These are phyloP conservation scores for Forsythia suspensa DNA, from an alignment of 257 asterid genomes.

Conservation along the genomic window DNA sequence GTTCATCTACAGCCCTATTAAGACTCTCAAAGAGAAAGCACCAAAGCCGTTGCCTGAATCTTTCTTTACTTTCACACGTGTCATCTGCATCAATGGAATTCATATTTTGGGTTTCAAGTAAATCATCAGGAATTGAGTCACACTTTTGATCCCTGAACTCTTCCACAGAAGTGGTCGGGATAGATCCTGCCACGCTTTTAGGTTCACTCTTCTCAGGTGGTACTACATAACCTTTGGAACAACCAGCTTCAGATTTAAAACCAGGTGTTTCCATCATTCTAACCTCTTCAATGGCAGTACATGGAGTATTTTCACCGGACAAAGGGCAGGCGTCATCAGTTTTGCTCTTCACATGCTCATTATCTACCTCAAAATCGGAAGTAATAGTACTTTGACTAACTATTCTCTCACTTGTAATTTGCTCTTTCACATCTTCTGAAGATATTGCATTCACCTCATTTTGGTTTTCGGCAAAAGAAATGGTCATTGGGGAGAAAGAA, in stretches of 20 bases:
- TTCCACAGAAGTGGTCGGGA: slow-evolving; percentile 33
- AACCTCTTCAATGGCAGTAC: slow-evolving; percentile 35
- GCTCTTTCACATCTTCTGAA: slow-evolving; percentile 56
- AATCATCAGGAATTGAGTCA: slow-evolving; percentile 40
- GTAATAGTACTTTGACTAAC: slow-evolving; percentile 30
- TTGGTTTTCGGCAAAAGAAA: slow-evolving; percentile 30
- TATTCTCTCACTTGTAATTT: slow-evolving; percentile 42
- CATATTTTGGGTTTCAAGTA: slow-evolving; percentile 34
- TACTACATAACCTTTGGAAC: slow-evolving; percentile 26
- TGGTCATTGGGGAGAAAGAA: slow-evolving; percentile 24
- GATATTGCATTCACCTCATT: slow-evolving; percentile 46
- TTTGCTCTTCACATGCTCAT: slow-evolving; percentile 28
- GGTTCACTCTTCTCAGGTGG: slow-evolving; percentile 32
- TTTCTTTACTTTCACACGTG: slow-evolving; percentile 78
- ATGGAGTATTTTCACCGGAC: slow-evolving; percentile 23
- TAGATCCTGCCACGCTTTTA: slow-evolving; percentile 32
- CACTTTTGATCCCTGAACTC: slow-evolving; percentile 27
- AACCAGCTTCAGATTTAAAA: slow-evolving; percentile 17
- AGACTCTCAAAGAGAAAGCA: slow-evolving; percentile 98
- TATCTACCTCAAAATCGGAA: slow-evolving; percentile 30
- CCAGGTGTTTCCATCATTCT: slow-evolving; percentile 17
- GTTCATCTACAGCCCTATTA: slow-evolving; percentile 94
- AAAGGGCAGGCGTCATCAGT: slow-evolving; percentile 16
- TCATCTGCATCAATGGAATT: slow-evolving; percentile 42
- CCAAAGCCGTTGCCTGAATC: slow-evolving; percentile 99